Conservation (phyloP, 257 asterid species). For the Solanum acaule region DNA sequence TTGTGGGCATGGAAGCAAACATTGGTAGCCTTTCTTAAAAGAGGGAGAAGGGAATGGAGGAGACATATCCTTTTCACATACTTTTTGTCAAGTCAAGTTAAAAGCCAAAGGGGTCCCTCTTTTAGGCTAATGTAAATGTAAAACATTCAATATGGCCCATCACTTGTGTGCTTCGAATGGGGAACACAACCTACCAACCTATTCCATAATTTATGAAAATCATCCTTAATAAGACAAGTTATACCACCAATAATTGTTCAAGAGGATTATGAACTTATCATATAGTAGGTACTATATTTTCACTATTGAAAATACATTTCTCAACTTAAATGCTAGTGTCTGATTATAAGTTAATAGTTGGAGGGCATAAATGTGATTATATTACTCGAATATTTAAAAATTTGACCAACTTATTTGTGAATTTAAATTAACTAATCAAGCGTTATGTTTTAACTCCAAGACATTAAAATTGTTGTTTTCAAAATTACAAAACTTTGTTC, state of each 20-base stretch:
- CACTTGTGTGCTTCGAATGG: conserved; percentile 23
- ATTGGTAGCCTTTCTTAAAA: conserved; percentile 19
- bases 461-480: too few relatives aligned
- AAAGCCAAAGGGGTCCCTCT: neutral
- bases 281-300: too few relatives aligned
- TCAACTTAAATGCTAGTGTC: neutral
- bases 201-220: conserved; percentile 7
- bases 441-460: too few relatives aligned
- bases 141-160: conserved; percentile 17
- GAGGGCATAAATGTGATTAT: too few relatives aligned
- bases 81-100: conserved; percentile 12
- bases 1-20: conserved; percentile 24
- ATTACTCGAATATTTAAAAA: too few relatives aligned
- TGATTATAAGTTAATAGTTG: neutral
- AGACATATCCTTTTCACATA: conserved; percentile 44
- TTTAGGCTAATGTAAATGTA: too few relatives aligned
- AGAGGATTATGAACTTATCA: neutral
- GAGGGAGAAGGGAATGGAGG: conserved; percentile 17
- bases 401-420: too few relatives aligned
- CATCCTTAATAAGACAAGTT: conserved; percentile 1
- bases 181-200: conserved; percentile 31
- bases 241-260: neutral
- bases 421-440: too few relatives aligned
- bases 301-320: neutral
- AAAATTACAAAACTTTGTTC: too few relatives aligned